phyloP scores from a whole-genome alignment of 208 protist species.

The Crithidia bombi region DNA sequence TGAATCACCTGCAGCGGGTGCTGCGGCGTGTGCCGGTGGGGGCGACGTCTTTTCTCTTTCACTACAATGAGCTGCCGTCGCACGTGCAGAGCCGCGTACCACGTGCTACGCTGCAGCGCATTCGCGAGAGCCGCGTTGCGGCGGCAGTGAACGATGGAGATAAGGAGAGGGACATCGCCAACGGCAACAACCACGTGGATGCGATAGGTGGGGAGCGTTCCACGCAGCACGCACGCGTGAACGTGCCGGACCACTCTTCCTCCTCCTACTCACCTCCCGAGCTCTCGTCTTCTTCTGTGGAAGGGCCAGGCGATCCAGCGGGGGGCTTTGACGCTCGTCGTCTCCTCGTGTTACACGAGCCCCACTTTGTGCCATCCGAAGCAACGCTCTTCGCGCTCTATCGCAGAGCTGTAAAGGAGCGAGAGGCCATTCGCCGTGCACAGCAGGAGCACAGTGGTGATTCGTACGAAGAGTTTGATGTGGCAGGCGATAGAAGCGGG shows the following conservation, averaged over 20 bases:
- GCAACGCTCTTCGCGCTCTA: conserved; percentile 7
- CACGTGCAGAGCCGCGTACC: conserved; percentile 41
- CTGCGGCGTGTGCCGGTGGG: conserved; percentile 56
- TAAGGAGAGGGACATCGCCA: too few relatives aligned
- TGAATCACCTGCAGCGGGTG: conserved; percentile 44
- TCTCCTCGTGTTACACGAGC: conserved; percentile 15
- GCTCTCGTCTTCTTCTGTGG: neutral
- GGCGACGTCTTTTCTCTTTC: conserved; percentile 16
- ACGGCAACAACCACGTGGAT: too few relatives aligned
- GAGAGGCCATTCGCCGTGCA: neutral
- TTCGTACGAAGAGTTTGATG: neutral
- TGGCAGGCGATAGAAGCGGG: neutral
- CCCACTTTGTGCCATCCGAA: conserved; percentile 12
- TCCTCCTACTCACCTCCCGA: too few relatives aligned
- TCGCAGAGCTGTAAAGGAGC: conserved; percentile 18
- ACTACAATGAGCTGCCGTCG: conserved; percentile 52
- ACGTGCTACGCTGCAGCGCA: neutral
- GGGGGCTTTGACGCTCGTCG: neutral
- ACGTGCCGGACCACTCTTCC: too few relatives aligned
- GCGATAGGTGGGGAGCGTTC: too few relatives aligned
- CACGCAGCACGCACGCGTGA: too few relatives aligned
- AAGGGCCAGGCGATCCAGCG: neutral
- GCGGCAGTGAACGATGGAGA: neutral
- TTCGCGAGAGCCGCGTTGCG: neutral
- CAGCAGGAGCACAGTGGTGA: neutral